Evolutionary conservation across 352 stramenopile genomes (phyloP), one percentile per base, ranked within the genome.

Genomic region (Phytopythium kandeliae): DNA sequence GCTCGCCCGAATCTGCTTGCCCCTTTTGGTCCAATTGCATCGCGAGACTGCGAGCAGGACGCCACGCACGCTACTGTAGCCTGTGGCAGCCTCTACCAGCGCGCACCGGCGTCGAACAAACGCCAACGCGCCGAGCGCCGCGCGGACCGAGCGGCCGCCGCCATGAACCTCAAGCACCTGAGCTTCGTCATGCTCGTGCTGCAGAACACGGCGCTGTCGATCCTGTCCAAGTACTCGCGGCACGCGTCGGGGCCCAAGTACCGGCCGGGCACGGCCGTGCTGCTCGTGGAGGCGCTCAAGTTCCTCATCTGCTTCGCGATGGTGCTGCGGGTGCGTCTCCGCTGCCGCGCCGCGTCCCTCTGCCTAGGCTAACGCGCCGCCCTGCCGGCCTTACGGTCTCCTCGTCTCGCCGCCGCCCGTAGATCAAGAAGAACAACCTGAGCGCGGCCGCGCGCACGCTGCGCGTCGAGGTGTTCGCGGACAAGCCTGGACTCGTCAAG

Each of bases 161-260:
- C 9, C 13, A 62, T 73, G 45, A 83, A 74, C 36, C 67, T 91
- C 45, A 90, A 94, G 67, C 78, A 91, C 54, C 37, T 89, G 41
- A 87, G 74, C 65, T 88, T 94, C 51, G 58, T 89, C 40, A 86
- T 94, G 81, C 84, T 94, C 45, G 81, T 92, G 59, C 45, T 91
- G 57, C 84, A 94, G 55, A 94, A 92, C 66, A 92, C 84, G 57
- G 80, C 82, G 50, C 72, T 94, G 28, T 79, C 80, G 46, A 91
- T 94, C 57, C 74, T 90, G 46, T 91, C 84, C 63, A 95, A 95
- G 72, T 92, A 91, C 68, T 92, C 84, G 51, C 76, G 84, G 19
- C 71, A 82, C 16, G 67, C 61, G 6, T 44, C 62, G 28, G 77
- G 78, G 3, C 78, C 80, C 48, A 95, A 95, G 67, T 95, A 95